Percentiles rank a stretch among this genome's conserved stretches.
These are phyloP conservation scores for Gnaphalium uliginosum DNA, from an alignment of 129 eudicot genomes.

Conservation along the genomic window DNA sequence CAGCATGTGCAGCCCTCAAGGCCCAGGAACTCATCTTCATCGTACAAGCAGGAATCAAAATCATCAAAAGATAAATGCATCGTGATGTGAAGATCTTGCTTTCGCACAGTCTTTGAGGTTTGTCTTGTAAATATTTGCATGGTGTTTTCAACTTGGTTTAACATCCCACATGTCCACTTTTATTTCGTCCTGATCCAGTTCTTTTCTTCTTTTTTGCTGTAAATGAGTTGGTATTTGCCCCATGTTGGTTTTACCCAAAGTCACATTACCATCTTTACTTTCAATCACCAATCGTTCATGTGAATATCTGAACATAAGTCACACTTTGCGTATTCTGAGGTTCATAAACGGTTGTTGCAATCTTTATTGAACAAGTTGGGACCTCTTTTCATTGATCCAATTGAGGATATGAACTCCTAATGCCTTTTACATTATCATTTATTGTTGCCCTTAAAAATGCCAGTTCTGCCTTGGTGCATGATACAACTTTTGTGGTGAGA, in stretches of 20 bases:
- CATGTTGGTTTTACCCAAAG: background rate
- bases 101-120: background rate
- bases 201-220: slow-evolving; percentile 3
- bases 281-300: background rate
- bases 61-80: slow-evolving; percentile 68
- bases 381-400: background rate
- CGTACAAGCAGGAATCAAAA: slow-evolving; percentile 51
- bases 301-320: slow-evolving; percentile 5
- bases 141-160: slow-evolving; percentile 17
- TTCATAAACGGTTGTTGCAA: background rate
- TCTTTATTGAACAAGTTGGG: background rate
- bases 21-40: slow-evolving; percentile 45
- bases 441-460: too few species aligned
- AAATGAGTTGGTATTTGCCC: background rate
- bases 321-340: background rate
- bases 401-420: background rate
- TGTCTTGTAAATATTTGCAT: slow-evolving; percentile 39
- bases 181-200: background rate
- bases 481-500: too few species aligned
- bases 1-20: slow-evolving; percentile 61
- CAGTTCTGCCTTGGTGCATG: too few species aligned
- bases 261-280: background rate
- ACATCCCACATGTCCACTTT: slow-evolving; percentile 9
- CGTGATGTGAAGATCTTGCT: slow-evolving; percentile 49
- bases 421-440: background rate